Percentiles rank a stretch among this genome's conserved stretches.
Conservation (phyloP, 768 basidiomycete species). For the Sarcodon sp. region DNA sequence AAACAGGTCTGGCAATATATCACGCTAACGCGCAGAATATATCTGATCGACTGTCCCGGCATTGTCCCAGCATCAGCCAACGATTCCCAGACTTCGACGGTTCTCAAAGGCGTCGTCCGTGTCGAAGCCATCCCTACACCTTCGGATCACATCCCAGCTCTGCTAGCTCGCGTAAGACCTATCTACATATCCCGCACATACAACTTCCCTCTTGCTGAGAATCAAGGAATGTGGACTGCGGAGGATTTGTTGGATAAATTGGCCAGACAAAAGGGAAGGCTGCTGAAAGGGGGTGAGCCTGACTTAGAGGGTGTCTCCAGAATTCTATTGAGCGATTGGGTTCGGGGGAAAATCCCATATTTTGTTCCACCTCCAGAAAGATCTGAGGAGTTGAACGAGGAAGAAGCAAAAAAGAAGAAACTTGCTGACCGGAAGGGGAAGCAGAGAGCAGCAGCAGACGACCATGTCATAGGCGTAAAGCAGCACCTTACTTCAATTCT, state of each 20-base stretch:
- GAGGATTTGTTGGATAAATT: slow-evolving; percentile 76
- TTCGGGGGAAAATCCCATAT: slow-evolving; percentile 92
- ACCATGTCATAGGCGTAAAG: slow-evolving; percentile 48
- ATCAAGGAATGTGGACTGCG: slow-evolving; percentile 45
- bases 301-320: slow-evolving; percentile 88
- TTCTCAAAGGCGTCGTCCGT: slow-evolving; percentile 93
- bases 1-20: slow-evolving; percentile 94
- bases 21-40: slow-evolving; percentile 89
- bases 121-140: slow-evolving; percentile 91
- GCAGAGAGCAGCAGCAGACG: slow-evolving; percentile 35
- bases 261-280: slow-evolving; percentile 82
- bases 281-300: slow-evolving; percentile 91
- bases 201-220: slow-evolving; percentile 44
- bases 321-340: slow-evolving; percentile 94
- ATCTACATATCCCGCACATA: slow-evolving; percentile 85
- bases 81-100: slow-evolving; percentile 82
- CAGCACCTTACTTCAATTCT: slow-evolving; percentile 82
- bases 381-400: slow-evolving; percentile 52
- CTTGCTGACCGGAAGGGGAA: slow-evolving; percentile 27
- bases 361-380: slow-evolving; percentile 89
- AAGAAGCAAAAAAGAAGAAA: slow-evolving; percentile 36
- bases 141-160: slow-evolving; percentile 79
- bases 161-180: slow-evolving; percentile 88
- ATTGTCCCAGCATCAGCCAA: slow-evolving; percentile 91
- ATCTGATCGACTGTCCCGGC: slow-evolving; percentile 98